These are phyloP conservation scores for Exophiala spinifera DNA, from an alignment of 2,329 filamentous ascomycete genomes.

Conservation along the genomic window DNA sequence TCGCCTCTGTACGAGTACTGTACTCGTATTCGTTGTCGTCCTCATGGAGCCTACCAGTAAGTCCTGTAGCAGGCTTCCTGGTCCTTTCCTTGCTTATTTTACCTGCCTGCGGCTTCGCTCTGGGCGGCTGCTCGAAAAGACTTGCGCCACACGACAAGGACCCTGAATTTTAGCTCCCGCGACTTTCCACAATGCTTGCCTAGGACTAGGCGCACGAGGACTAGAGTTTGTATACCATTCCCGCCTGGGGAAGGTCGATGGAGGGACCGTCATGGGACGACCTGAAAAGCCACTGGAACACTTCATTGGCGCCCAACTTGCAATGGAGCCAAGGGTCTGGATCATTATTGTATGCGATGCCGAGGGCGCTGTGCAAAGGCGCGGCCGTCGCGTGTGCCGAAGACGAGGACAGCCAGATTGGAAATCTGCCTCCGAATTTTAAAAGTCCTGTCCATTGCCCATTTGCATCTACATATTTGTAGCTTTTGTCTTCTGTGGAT, in stretches of 20 bases:
- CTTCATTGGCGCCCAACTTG: not conserved
- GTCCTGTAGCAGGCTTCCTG: not conserved
- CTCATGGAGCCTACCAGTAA: not conserved
- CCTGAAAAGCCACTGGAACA: conserved; percentile 2
- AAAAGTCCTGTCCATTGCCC: not conserved
- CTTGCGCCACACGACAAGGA: not conserved
- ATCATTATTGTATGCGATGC: too few species aligned
- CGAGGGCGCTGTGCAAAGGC: not conserved
- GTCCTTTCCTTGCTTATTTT: not conserved
- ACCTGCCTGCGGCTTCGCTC: not conserved
- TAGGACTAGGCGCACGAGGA: not conserved
- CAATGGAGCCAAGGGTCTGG: not conserved
- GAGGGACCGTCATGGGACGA: not conserved
- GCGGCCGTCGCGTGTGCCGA: conserved; percentile 17
- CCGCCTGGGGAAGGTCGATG: conserved; percentile 2
- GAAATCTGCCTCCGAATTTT: not conserved
- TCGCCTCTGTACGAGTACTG: not conserved
- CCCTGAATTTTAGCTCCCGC: not conserved
- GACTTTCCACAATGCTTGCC: not conserved
- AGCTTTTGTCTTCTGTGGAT: not conserved
- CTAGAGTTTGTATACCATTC: not conserved
- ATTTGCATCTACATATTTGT: not conserved
- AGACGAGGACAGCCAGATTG: conserved; percentile 7
- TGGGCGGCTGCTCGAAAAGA: not conserved
- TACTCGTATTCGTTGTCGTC: not conserved